phyloP scores from a whole-genome alignment of 2,329 filamentous ascomycete genomes.

The Pseudopyrenochaeta lycopersici region DNA sequence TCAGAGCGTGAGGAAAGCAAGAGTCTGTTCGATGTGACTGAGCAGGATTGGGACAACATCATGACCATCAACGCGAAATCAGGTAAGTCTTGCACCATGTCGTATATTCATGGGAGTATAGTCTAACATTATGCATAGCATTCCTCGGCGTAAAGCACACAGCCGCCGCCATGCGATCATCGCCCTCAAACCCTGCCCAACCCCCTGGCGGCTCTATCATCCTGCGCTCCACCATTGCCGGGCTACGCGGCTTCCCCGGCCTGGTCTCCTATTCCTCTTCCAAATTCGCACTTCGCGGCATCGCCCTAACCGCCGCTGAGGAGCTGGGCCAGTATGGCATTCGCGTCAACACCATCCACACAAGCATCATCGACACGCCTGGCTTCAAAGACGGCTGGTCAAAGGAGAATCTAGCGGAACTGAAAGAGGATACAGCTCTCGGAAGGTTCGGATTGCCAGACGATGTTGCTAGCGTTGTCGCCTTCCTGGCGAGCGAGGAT shows the following conservation, averaged over 20 bases:
- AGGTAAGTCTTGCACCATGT: slow-evolving; percentile 28
- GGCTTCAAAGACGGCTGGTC: slow-evolving; percentile 48
- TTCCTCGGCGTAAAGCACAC: slow-evolving; percentile 51
- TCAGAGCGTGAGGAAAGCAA: slow-evolving; percentile 36
- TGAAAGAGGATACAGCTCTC: slow-evolving; percentile 45
- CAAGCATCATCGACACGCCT: slow-evolving; percentile 49
- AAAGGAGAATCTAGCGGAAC: slow-evolving; percentile 44
- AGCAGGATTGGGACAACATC: slow-evolving; percentile 47
- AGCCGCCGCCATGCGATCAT: slow-evolving; percentile 43
- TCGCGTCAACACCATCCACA: slow-evolving; percentile 54
- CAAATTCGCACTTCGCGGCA: slow-evolving; percentile 50
- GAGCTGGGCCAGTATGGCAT: slow-evolving; percentile 50
- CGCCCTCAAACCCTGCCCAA: slow-evolving; percentile 2
- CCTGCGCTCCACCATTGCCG: slow-evolving; percentile 51
- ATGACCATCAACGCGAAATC: slow-evolving; percentile 51
- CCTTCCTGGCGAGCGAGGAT: slow-evolving; percentile 51
- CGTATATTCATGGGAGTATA: background rate
- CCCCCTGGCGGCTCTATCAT: slow-evolving; percentile 50
- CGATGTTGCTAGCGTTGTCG: slow-evolving; percentile 51
- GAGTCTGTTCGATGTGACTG: slow-evolving; percentile 48
- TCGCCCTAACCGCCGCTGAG: slow-evolving; percentile 50
- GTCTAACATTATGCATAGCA: slow-evolving; percentile 25
- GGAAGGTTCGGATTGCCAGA: slow-evolving; percentile 48
- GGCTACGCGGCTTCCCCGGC: slow-evolving; percentile 49
- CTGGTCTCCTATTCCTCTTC: slow-evolving; percentile 48